Evolutionary conservation across 2,329 filamentous ascomycete species (phyloP).

Genomic region (Didymella sp.): DNA sequence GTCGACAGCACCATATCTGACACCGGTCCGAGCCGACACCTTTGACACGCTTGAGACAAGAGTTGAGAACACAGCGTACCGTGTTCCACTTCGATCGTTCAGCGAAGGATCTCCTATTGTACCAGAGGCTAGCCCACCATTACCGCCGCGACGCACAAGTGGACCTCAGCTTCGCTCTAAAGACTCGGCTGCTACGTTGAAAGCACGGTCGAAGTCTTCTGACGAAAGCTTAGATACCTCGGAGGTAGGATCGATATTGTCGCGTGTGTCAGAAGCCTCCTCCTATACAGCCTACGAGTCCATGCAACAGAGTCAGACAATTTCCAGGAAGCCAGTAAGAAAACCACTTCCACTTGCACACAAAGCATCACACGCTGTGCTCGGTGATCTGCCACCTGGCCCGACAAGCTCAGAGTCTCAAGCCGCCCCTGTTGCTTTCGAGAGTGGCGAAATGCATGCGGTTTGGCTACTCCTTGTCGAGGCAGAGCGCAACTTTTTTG

Average conservation of each 20-base stretch:
- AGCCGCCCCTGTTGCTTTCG: conserved; percentile 1
- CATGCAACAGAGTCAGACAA: conserved; percentile 1
- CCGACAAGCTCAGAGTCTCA: not conserved
- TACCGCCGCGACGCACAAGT: conserved; percentile 33
- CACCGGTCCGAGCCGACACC: not conserved
- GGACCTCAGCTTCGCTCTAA: conserved; percentile 9
- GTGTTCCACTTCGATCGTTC: conserved; percentile 15
- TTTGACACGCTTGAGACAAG: conserved; percentile 8
- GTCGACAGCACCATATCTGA: conserved; percentile 15
- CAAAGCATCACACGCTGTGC: conserved; percentile 22
- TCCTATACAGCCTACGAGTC: conserved; percentile 24
- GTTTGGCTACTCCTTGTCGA: conserved; percentile 34
- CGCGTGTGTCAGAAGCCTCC: conserved; percentile 26
- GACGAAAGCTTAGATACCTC: conserved; percentile 19
- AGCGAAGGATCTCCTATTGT: conserved; percentile 13
- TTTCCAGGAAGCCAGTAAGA: conserved; percentile 11
- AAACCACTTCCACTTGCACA: conserved; percentile 24
- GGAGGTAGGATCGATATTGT: conserved; percentile 18
- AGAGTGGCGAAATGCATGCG: conserved; percentile 28
- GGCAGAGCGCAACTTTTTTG: conserved; percentile 35
- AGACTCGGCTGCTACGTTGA: conserved; percentile 1
- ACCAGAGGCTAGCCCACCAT: conserved; percentile 16
- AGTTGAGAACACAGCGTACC: not conserved
- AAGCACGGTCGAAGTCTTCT: conserved; percentile 16
- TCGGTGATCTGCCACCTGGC: not conserved